Base-by-base conservation (phyloP, 2,329 filamentous ascomycete species). In the Verticillium zaregamsianum region DNA sequence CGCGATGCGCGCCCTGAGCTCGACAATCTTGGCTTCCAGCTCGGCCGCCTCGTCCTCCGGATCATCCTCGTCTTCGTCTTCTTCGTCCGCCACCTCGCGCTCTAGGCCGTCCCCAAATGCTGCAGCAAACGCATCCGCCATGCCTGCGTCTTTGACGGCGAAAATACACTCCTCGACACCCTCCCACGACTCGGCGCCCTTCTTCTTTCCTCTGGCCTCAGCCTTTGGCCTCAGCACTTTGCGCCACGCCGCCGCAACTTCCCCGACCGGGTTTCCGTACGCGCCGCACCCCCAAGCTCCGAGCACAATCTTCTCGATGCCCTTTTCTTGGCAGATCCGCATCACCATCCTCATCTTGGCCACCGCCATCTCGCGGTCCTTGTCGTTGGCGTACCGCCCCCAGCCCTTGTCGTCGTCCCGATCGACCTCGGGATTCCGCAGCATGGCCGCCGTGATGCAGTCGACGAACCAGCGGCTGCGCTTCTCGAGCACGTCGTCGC, bases 281-380 rank as follows among this genome's bases (percentile, higher is more conserved):
- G 84, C 84, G 3, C 86, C 86, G 63, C 86, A 88, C 0, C 87
- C 87, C 85, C 86, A 89, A 0, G 86, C 86, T 0, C 87, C 87
- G 0, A 89, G 74, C 0, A 90, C 82, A 0, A 89, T 66, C 61
- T 74, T 80, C 40, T 73, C 76, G 4, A 76, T 76, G 0, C 81
- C 80, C 62, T 79, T 80, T 1, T 73, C 68, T 9, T 76, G 70
- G 2, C 79, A 76, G 5, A 88, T 80, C 1, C 85, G 76, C 70
- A 89, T 68, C 1, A 88, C 84, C 6, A 77, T 79, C 31, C 77
- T 76, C 80, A 90, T 88, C 72, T 88, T 88, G 7, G 73, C 71
- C 31, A 79, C 66, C 0, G 79, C 79, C 9, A 82, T 64, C 45
- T 84, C 82, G 2, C 81, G 74, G 61, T 88, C 84, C 55, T 74